phyloP scores from a whole-genome alignment of 805 yeast species.

The Candida mattraensis region DNA sequence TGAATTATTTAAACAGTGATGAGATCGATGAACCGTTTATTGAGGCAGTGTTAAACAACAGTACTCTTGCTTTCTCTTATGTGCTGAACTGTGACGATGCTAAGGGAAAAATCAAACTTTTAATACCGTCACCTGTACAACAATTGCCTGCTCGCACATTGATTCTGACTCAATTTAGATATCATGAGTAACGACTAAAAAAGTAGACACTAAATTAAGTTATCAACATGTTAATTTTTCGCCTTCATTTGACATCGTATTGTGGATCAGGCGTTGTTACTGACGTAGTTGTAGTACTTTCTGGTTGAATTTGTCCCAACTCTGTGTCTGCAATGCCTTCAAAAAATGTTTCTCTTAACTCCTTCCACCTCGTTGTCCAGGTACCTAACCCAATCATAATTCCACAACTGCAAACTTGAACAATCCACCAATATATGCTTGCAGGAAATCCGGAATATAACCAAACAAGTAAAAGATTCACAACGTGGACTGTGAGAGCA shows the following conservation, averaged over 20 bases:
- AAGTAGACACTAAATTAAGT: too few species aligned
- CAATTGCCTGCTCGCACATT: conserved; percentile 73
- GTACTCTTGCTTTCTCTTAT: conserved; percentile 76
- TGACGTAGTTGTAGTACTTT: conserved; percentile 10
- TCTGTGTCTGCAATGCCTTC: conserved; percentile 74
- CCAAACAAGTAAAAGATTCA: conserved; percentile 72
- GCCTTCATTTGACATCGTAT: conserved; percentile 3
- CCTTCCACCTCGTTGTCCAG: conserved; percentile 90
- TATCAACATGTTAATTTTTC: not conserved
- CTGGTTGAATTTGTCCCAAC: conserved; percentile 33
- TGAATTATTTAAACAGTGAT: conserved; percentile 31
- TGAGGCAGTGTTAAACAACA: conserved; percentile 17
- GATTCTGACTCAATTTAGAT: conserved; percentile 75
- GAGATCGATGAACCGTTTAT: conserved; percentile 36
- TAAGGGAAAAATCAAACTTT: conserved; percentile 62
- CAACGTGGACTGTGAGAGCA: conserved; percentile 86
- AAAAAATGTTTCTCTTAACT: conserved; percentile 83
- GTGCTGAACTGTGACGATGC: conserved; percentile 62
- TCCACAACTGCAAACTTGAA: conserved; percentile 67
- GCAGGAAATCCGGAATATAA: conserved; percentile 66
- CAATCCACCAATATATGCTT: conserved; percentile 78
- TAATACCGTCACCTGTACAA: conserved; percentile 84
- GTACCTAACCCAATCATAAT: conserved; percentile 80
- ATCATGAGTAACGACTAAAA: conserved; percentile 64
- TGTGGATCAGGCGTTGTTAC: conserved; percentile 14